Conservation (phyloP, 257 asterid genomes). For the Euphrasia confusa region DNA sequence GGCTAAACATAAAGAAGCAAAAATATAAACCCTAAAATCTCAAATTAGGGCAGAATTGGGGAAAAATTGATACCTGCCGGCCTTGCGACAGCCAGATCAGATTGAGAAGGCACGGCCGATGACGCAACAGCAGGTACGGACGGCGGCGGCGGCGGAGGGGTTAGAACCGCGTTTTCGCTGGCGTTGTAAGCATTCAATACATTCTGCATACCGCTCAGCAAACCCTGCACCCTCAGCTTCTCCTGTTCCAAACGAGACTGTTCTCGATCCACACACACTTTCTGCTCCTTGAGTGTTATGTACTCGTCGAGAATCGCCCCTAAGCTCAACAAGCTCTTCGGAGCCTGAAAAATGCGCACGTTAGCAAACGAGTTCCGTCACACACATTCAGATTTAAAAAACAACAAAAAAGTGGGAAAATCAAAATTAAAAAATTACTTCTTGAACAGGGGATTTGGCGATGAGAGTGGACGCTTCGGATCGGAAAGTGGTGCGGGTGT, state of each 20-base stretch:
- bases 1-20: neutral
- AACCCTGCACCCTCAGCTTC: constrained; percentile 55
- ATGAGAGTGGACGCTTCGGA: constrained; percentile 74
- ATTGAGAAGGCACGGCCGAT: constrained; percentile 25
- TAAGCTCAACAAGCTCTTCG: constrained; percentile 78
- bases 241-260: constrained; percentile 71
- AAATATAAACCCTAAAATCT: neutral
- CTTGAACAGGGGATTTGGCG: constrained; percentile 72
- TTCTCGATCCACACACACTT: constrained; percentile 67
- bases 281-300: constrained; percentile 73
- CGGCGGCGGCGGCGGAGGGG: constrained; percentile 37
- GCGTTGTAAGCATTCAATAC: constrained; percentile 64
- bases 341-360: constrained; percentile 42
- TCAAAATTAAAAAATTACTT: constrained; percentile 31
- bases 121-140: constrained; percentile 31
- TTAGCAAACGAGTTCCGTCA: neutral
- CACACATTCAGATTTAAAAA: neutral
- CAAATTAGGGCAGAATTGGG: constrained; percentile 2
- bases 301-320: constrained; percentile 82
- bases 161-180: constrained; percentile 26
- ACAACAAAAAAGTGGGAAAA: neutral
- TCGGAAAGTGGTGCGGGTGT: constrained; percentile 63
- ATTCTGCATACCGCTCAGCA: constrained; percentile 74
- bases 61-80: constrained; percentile 35
- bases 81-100: constrained; percentile 27